Evolutionary conservation across 805 yeast genomes (phyloP).

Genomic region (Starmerella powellii): DNA sequence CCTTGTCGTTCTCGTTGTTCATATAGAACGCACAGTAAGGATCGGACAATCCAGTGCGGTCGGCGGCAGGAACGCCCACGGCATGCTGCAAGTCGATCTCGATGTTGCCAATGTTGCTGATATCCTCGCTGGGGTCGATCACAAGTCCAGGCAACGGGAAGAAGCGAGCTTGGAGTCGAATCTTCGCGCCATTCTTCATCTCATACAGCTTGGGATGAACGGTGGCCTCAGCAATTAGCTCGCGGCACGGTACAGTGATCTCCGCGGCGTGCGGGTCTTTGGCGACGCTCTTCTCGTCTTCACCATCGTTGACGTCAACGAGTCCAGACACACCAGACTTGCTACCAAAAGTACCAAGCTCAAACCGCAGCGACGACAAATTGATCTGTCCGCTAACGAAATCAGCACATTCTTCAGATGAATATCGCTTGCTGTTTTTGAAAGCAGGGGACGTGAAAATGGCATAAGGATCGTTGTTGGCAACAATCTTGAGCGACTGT

Average conservation of each 20-base stretch:
- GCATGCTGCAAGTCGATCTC: constrained; percentile 53
- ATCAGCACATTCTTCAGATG: constrained; percentile 23
- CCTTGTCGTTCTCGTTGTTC: constrained; percentile 43
- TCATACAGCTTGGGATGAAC: constrained; percentile 17
- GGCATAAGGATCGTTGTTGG: constrained; percentile 63
- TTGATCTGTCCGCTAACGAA: constrained; percentile 23
- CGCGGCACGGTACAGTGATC: constrained; percentile 40
- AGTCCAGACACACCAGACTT: constrained; percentile 11
- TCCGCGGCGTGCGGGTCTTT: constrained; percentile 25
- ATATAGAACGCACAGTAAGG: constrained; percentile 67
- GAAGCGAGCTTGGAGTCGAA: constrained; percentile 40
- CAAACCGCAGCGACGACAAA: constrained; percentile 20
- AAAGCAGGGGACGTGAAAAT: constrained; percentile 50
- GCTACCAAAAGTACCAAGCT: constrained; percentile 16
- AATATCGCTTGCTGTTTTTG: constrained; percentile 27
- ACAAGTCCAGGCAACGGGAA: constrained; percentile 51
- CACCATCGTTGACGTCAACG: constrained; percentile 14
- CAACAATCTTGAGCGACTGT: constrained; percentile 58
- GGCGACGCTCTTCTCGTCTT: constrained; percentile 30
- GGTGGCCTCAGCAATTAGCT: constrained; percentile 21
- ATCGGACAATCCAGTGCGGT: constrained; percentile 83
- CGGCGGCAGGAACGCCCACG: constrained; percentile 66
- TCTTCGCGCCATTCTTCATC: constrained; percentile 15
- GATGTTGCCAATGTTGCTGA: constrained; percentile 62
- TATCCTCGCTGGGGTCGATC: constrained; percentile 63